Evolutionary conservation across 768 basidiomycete genomes (phyloP), one percentile per base, ranked within the genome.

Genomic region (Pleurotus giganteus): DNA sequence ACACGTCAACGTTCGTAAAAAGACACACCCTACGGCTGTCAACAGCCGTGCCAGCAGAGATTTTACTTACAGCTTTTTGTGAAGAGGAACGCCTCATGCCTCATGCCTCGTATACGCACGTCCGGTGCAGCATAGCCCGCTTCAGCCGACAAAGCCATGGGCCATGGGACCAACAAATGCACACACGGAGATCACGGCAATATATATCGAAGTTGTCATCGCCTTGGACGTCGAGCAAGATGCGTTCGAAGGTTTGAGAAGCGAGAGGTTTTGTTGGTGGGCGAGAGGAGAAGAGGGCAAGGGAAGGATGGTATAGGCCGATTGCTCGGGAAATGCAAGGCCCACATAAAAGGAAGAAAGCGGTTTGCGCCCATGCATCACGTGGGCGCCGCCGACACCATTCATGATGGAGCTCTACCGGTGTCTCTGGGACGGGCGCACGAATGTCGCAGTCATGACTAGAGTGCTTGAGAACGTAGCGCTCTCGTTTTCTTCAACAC

Each of bases 311-410:
- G 34, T 51, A 51, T 51, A 51, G 31, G 12, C 49, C 49, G 49
- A 51, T 51, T 29, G 17, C 49, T 36, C 49, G 49, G 49, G 34
- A 51, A 51, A 51, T 51, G 21, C 49, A 51, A 37, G 8, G 49
- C 31, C 49, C 32, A 39, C 49, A 51, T 51, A 50, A 50, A 50
- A 50, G 49, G 49, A 24, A 37, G 49, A 36, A 36, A 36, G 49
- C 34, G 49, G 49, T 51, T n/a, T 41, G 34, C 49, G 49, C 49
- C 34, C 49, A 51, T 12, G 13, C 32, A 37, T 51, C 49, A 51
- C 49, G 49, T 51, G 49, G 49, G 36, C 19, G 32, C 49, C 32
- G 32, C 49, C 49, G 34, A 51, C 34, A 21, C 11, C 34, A n/a
- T 37, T 37, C n/a, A n/a, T 15, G 34, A 12, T 51, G 13, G 4